Percentiles rank a stretch among this genome's conserved stretches.
phyloP scores from a whole-genome alignment of 352 stramenopile species.

The Globisporangium nunn region DNA sequence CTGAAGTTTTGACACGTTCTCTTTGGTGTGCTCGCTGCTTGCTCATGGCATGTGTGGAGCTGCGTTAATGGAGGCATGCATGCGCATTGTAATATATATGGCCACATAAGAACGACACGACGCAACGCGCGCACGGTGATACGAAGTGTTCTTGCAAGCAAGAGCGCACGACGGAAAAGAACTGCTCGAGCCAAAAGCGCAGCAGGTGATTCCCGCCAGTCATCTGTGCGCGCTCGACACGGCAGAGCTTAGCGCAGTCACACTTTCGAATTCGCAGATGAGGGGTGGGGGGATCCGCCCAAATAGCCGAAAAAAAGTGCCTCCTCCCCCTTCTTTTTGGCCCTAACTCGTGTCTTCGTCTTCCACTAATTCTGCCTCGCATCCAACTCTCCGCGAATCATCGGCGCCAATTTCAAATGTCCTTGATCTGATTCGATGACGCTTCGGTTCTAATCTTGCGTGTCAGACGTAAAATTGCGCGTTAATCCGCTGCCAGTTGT shows the following conservation, averaged over 20 bases:
- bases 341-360: neutral
- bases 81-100: too few relatives aligned
- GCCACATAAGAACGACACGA: too few relatives aligned
- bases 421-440: neutral
- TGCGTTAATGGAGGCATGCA: neutral
- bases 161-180: too few relatives aligned
- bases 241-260: neutral
- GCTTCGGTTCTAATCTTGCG: neutral
- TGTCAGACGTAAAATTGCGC: neutral
- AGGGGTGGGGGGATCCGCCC: neutral
- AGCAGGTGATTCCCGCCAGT: neutral
- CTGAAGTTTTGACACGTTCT: neutral
- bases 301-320: conserved; percentile 1
- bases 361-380: neutral
- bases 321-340: neutral
- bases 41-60: too few relatives aligned
- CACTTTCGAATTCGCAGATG: neutral
- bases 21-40: too few relatives aligned
- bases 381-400: neutral
- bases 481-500: neutral
- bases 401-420: neutral
- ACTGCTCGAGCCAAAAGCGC: too few relatives aligned
- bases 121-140: too few relatives aligned
- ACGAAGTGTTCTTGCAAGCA: too few relatives aligned
- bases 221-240: neutral